These are phyloP conservation scores for Neostapfia colusana DNA, from an alignment of 176 grass and related monocot species.

Conservation along the genomic window DNA sequence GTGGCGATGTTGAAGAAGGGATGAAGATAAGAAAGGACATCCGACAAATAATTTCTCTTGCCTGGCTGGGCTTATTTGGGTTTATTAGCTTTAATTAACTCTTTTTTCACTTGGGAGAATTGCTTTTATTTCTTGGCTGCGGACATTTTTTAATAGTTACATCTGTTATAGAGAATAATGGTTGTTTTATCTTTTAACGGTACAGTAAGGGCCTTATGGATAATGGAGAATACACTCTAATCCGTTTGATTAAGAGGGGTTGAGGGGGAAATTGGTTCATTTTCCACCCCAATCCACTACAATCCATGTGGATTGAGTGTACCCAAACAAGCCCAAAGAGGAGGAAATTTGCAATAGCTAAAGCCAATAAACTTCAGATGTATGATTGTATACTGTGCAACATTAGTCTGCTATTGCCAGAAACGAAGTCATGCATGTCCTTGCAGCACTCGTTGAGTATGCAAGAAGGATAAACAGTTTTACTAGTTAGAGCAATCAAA, in stretches of 20 bases:
- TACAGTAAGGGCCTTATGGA: no score
- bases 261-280: no score
- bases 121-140: conserved; percentile 3
- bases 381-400: not conserved
- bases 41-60: no score
- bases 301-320: no score
- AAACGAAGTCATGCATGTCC: conserved; percentile 3
- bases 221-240: no score
- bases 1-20: conserved; percentile 76
- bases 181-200: conserved; percentile 2
- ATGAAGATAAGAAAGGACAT: conserved; percentile 77
- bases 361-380: not conserved
- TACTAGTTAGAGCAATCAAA: not conserved
- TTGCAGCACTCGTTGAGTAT: not conserved
- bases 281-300: no score
- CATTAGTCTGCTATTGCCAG: not conserved
- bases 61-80: not conserved
- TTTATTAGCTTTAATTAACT: not conserved
- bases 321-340: no score
- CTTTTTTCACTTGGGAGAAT: conserved; percentile 18
- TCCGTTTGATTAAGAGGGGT: no score
- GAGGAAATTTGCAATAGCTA: not conserved
- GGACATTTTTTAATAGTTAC: not conserved
- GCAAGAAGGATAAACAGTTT: not conserved
- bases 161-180: not conserved